These are phyloP conservation scores for Spathaspora gorwiae DNA, from an alignment of 805 yeast genomes.

Conservation along the genomic window DNA sequence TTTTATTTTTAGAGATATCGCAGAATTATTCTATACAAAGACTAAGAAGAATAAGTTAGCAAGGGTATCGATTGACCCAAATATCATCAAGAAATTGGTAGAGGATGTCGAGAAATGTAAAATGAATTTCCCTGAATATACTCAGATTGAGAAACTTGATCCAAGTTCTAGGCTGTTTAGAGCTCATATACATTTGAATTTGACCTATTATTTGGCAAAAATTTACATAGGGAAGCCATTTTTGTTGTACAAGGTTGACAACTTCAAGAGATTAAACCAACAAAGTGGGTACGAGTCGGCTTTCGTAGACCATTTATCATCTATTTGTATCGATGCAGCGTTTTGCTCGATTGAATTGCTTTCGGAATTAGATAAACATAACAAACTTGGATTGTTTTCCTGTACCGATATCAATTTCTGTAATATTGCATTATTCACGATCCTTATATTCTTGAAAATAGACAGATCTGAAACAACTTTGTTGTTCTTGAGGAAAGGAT, in stretches of 20 bases:
- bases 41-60: slow-evolving; percentile 1
- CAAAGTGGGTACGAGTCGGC: slow-evolving; percentile 8
- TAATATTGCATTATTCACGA: slow-evolving; percentile 11
- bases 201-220: slow-evolving; percentile 12
- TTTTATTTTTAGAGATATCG: slow-evolving; percentile 10
- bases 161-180: slow-evolving; percentile 6
- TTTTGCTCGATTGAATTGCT: slow-evolving; percentile 11
- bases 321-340: slow-evolving; percentile 14
- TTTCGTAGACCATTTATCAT: slow-evolving; percentile 12
- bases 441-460: slow-evolving; percentile 10
- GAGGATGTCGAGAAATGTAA: slow-evolving; percentile 7
- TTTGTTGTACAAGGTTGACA: slow-evolving; percentile 12
- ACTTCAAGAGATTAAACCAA: slow-evolving; percentile 2
- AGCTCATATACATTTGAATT: slow-evolving; percentile 10
- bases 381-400: slow-evolving; percentile 12
- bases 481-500: slow-evolving; percentile 10
- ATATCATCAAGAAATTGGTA: slow-evolving; percentile 5
- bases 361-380: slow-evolving; percentile 9
- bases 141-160: slow-evolving; percentile 4
- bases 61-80: slow-evolving; percentile 6
- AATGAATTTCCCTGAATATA: slow-evolving; percentile 6
- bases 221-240: slow-evolving; percentile 15
- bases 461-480: slow-evolving; percentile 11
- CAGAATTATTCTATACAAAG: slow-evolving; percentile 7
- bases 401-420: slow-evolving; percentile 13